Evolutionary conservation across 345 rosid genomes (phyloP), one percentile per base, ranked within the genome.

Genomic region (Eucalyptus sp.): DNA sequence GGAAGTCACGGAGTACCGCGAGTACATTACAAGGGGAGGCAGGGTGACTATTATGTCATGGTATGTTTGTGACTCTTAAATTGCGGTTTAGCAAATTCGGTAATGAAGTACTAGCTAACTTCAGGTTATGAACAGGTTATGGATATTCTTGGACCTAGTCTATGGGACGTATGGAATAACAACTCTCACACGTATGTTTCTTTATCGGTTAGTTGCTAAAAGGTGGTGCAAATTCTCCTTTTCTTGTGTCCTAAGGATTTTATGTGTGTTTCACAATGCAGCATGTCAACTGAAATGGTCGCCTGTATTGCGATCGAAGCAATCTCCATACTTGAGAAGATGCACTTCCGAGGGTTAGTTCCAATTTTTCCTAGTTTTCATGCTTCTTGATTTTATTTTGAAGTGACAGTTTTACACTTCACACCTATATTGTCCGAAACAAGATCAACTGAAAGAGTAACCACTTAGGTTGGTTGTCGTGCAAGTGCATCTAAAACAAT

Each of bases 91-190:
- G 50, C 85, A 50, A 43, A 58, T 87, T 25, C 43, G 50, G 54
- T 51, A 62, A 54, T 43, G 86, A 46, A 81, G 52, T 14, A 81
- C 86, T 68, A 80, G 88, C 31, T 18, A 88, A 51, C 64, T 27
- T 27, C 46, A 50, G 49, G 13, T 49, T 85, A 84, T 52, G 85
- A 86, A 50, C 93, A 96, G 98, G 97, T 96, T 83, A 96, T 96
- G 98, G 98, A 96, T 91, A 94, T 94, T 87, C 94, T 96, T 91
- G 98, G 98, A 12, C 98, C 97, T 31, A 95, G 97, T 91, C 87
- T 96, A 87, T 96, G 98, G 98, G 98, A 96, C 84, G 96, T 94
- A 89, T 96, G 98, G 97, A 95, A 95, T 91, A 94, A 88, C 90
- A 94, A 93, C 87, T 92, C 94, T 18, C 94, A 93, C 87, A 88